Base-by-base conservation (phyloP, 805 yeast species). In the Cyberlindnera mycetangii region DNA sequence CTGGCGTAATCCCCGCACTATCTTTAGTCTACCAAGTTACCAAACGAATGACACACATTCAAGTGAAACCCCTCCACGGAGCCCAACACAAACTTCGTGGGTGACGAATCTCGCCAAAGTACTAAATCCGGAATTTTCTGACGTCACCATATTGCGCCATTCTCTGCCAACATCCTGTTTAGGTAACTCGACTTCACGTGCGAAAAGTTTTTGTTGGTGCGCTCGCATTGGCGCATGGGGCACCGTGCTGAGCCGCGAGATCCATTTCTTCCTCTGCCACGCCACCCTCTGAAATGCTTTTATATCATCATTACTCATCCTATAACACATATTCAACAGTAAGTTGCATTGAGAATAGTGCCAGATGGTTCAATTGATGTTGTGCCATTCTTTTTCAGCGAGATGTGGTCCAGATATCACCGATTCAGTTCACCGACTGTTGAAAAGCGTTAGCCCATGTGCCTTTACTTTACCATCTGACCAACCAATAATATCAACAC, bases 151-250 rank as follows among this genome's bases (percentile, higher is more conserved):
- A 12, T 32, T 32, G 14, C 35, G 35, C 35, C 21, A 32, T 22
- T 32, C 11, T 32, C 8, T 22, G 35, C 21, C 21, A 18, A 5
- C 12, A 17, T 17, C 8, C 19, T 7, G 35, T 7, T 10, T 7
- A 17, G 15, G 35, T 10, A 17, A 32, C 7, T 19, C 18, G 16
- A 15, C 32, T 37, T 37, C 46, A 37, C 46, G 46, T 37, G 41
- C 35, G 24, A 31, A 17, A 16, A 7, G 17, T 17, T 32, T 32
- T 32, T 18, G n/a, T 17, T 32, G n/a, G 28, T 16, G 35, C n/a
- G n/a, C n/a, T n/a, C n/a, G n/a, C n/a, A n/a, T 10, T 17, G 8
- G 35, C 22, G 22, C 35, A 22, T 32, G 35, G 35, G 35, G 35
- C 8, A 19, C 22, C 17, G 33, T 31, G 7, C 33, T 28, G 19